These are phyloP conservation scores for Citrus unshiu DNA, from an alignment of 345 rosid species.

Conservation along the genomic window DNA sequence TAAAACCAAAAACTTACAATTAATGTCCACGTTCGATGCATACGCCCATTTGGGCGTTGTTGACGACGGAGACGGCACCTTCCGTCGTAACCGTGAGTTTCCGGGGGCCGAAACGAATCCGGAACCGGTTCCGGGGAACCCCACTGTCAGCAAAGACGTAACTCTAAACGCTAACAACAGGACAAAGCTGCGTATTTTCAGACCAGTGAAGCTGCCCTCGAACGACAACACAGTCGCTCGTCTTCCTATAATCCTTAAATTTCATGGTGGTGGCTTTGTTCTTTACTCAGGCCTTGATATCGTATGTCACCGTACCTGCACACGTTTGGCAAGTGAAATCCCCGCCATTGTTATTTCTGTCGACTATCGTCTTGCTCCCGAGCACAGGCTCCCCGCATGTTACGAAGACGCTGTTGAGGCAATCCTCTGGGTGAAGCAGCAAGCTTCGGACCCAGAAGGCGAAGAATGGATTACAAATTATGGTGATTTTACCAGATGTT, in stretches of 20 bases:
- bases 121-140: constrained; percentile 8
- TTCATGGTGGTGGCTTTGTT: constrained; percentile 35
- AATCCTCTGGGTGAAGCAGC: constrained; percentile 28
- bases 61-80: constrained; percentile 16
- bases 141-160: constrained; percentile 21
- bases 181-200: constrained; percentile 10
- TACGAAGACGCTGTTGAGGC: constrained; percentile 46
- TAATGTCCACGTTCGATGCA: constrained; percentile 20
- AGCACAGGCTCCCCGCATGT: constrained; percentile 30
- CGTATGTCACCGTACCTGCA: constrained; percentile 12
- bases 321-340: constrained; percentile 19
- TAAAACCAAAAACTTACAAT: no score
- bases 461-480: constrained; percentile 33
- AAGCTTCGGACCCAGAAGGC: constrained; percentile 11
- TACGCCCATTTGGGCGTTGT: constrained; percentile 10
- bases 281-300: constrained; percentile 1
- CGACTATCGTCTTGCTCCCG: constrained; percentile 38
- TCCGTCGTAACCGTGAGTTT: constrained; percentile 6
- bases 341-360: constrained; percentile 29
- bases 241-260: constrained; percentile 32
- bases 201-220: constrained; percentile 24
- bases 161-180: constrained; percentile 5
- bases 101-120: constrained; percentile 7
- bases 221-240: constrained; percentile 23
- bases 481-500: constrained; percentile 35